Evolutionary conservation across 208 protist genomes (phyloP).

Genomic region (Crithidia fasciculata): DNA sequence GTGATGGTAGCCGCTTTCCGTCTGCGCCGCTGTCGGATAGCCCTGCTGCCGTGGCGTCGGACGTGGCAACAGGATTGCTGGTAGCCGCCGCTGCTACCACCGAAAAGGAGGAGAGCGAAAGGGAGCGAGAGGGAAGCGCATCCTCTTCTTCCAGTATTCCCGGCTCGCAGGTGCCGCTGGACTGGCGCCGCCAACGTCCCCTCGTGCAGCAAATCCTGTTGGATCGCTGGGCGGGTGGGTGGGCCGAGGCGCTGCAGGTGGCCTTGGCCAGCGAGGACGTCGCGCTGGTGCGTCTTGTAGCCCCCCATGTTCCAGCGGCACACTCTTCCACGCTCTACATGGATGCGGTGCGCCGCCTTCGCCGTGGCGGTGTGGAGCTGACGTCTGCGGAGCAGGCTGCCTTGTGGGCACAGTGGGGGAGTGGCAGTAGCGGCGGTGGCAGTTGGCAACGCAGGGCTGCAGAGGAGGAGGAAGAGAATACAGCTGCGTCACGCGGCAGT

Average conservation of each 20-base stretch:
- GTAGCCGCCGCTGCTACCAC: slow-evolving; percentile 14
- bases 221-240: slow-evolving; percentile 71
- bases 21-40: slow-evolving; percentile 7
- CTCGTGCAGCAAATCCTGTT: slow-evolving; percentile 37
- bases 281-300: slow-evolving; percentile 41
- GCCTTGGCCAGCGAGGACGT: slow-evolving; percentile 48
- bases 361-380: slow-evolving; percentile 18
- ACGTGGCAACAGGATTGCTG: slow-evolving; percentile 26
- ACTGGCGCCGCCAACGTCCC: slow-evolving; percentile 36
- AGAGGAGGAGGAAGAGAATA: not conserved
- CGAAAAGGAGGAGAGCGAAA: not conserved
- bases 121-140: not conserved
- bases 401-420: slow-evolving; percentile 29
- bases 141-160: slow-evolving; percentile 8
- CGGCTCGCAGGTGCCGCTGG: slow-evolving; percentile 40
- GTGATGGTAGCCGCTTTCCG: not conserved
- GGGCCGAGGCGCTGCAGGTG: slow-evolving; percentile 65
- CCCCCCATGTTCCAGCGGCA: slow-evolving; percentile 36
- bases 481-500: not conserved
- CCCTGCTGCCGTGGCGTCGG: not conserved
- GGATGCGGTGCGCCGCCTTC: slow-evolving; percentile 20
- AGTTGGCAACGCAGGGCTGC: not conserved
- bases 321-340: slow-evolving; percentile 37
- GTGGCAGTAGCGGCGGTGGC: not conserved
- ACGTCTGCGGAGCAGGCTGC: slow-evolving; percentile 38